Evolutionary conservation across 805 yeast species (phyloP).

Genomic region (Candida takata): DNA sequence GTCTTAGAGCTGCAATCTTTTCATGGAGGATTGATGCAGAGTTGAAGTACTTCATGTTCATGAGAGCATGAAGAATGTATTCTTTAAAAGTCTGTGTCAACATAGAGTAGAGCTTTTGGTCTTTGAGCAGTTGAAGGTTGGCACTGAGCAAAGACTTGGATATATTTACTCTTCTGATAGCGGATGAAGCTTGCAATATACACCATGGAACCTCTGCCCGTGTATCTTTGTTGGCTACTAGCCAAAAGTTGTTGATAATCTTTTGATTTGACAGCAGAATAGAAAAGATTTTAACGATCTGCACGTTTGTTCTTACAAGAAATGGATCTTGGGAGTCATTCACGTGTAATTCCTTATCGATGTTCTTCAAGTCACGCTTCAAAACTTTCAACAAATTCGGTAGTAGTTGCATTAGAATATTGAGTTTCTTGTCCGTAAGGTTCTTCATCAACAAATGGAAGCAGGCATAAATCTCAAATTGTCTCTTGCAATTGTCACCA

Average conservation of each 20-base stretch:
- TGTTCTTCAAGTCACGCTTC: slow-evolving; percentile 7
- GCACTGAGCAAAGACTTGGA: slow-evolving; percentile 22
- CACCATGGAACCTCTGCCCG: slow-evolving; percentile 12
- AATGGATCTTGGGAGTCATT: slow-evolving; percentile 14
- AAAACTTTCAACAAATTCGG: slow-evolving; percentile 6
- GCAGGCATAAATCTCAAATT: slow-evolving; percentile 23
- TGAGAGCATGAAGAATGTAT: slow-evolving; percentile 13
- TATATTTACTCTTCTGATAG: slow-evolving; percentile 9
- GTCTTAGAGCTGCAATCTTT: slow-evolving; percentile 17
- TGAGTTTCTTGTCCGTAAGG: slow-evolving; percentile 11
- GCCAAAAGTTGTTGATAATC: slow-evolving; percentile 7
- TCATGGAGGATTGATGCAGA: slow-evolving; percentile 19
- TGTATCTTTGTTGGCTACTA: slow-evolving; percentile 1
- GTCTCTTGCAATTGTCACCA: slow-evolving; percentile 8
- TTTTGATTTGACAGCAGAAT: slow-evolving; percentile 12
- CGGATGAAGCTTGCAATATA: slow-evolving; percentile 9
- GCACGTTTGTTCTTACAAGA: slow-evolving; percentile 18
- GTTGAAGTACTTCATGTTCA: slow-evolving; percentile 18
- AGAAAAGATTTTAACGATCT: slow-evolving; percentile 16
- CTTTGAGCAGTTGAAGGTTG: slow-evolving; percentile 20
- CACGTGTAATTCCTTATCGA: slow-evolving; percentile 7
- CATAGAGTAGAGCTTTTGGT: slow-evolving; percentile 11
- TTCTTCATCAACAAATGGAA: slow-evolving; percentile 18
- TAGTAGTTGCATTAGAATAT: slow-evolving; percentile 3
- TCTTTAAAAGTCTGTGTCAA: slow-evolving; percentile 14